Conservation (phyloP, 2,329 filamentous ascomycete species). For the Bipolaris bicolor region DNA sequence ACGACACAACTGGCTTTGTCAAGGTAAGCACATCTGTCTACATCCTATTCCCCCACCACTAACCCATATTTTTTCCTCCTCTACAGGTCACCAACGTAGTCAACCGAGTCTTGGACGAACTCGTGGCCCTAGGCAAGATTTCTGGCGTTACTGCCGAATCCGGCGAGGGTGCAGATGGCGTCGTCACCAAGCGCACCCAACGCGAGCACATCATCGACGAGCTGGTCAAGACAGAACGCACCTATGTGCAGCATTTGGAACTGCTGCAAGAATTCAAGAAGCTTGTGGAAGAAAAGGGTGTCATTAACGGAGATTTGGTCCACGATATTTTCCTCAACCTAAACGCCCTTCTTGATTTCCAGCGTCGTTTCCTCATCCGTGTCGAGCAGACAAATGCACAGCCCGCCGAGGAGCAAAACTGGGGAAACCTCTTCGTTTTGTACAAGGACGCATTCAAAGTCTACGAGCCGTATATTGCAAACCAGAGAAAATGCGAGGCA, state of each 20-base stretch:
- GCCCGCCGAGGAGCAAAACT: conserved; percentile 77
- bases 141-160: conserved; percentile 49
- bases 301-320: conserved; percentile 85
- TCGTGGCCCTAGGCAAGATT: conserved; percentile 78
- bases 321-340: conserved; percentile 97
- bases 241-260: conserved; percentile 96
- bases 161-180: conserved; percentile 55
- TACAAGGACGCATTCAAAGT: conserved; percentile 89
- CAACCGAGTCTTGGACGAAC: conserved; percentile 86
- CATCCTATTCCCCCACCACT: not conserved
- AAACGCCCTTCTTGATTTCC: conserved; percentile 92
- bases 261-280: conserved; percentile 92
- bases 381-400: conserved; percentile 94
- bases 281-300: conserved; percentile 82
- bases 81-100: conserved; percentile 83
- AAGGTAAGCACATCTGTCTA: conserved; percentile 64
- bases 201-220: conserved; percentile 91
- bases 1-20: conserved; percentile 95
- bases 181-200: conserved; percentile 65
- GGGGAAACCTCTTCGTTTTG: conserved; percentile 88
- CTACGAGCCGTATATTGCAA: conserved; percentile 96
- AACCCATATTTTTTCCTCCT: not conserved
- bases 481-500: conserved; percentile 87
- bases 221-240: conserved; percentile 91
- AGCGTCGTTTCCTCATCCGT: conserved; percentile 90